Evolutionary conservation across 768 basidiomycete genomes (phyloP), one percentile per base, ranked within the genome.

Genomic region (Trametes coccinea): DNA sequence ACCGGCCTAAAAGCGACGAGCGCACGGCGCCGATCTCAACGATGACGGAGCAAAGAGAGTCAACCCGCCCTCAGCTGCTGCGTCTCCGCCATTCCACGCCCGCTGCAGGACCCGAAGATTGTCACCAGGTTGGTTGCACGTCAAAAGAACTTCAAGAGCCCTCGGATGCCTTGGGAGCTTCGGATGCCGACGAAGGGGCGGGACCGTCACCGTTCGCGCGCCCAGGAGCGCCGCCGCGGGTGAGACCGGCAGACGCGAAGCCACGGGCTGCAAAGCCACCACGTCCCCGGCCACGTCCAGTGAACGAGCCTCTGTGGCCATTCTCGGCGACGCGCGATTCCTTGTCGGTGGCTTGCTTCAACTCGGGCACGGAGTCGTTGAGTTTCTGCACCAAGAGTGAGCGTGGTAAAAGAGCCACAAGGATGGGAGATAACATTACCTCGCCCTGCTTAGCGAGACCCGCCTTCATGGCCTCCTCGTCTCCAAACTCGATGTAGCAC

Each of bases 401-500:
- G 34, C 33, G 13, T 29, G 22, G 7, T 13, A 31, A 16, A 27
- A 74, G 22, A 30, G 47, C 5, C 4, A 5, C 22, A 9, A 29
- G 48, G 30, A 49, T 13, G 13, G 27, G 8, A 33, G 6, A n/a
- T 1, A 13, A 13, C n/a, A 81, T 60, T 64, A 93, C 93, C 73
- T 87, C 86, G 29, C 80, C 82, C 64, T 91, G 88, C 67, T 86
- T 89, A 59, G 84, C 86, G 22, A 95, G 75, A 0, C 89, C 94
- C 17, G 79, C 82, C 67, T 85, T 90, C 90, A 95, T 92, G 9
- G 86, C 79, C 48, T 89, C 90, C 68, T 95, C 93, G 67, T 92
- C 90, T 4, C 85, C 89, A 74, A 96, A 97, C 70, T 96, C 95
- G 54, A 97, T 84, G 70, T 93, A 97, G 1, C 87, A 91, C 59